These are phyloP conservation scores for Eutrema heterophyllum DNA, from an alignment of 345 rosid species.

Conservation along the genomic window DNA sequence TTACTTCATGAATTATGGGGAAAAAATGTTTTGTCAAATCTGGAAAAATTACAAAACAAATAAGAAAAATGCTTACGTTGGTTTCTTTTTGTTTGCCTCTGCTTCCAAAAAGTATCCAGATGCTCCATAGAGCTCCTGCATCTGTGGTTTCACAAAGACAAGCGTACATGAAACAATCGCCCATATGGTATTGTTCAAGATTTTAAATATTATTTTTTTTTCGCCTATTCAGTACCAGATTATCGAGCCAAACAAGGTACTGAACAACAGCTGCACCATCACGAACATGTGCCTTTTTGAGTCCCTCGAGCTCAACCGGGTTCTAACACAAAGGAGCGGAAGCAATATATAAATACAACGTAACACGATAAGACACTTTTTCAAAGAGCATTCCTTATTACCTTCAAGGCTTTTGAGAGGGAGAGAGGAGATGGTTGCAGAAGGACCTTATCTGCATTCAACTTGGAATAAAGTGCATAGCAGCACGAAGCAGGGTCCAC, in stretches of 20 bases:
- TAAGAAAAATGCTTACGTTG: slow-evolving; percentile 37
- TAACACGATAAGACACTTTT: neutral
- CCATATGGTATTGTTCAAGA: neutral
- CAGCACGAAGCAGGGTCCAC: slow-evolving; percentile 79
- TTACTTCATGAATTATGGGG: neutral
- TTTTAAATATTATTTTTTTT: neutral
- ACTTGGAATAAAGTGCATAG: slow-evolving; percentile 80
- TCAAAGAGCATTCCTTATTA: slow-evolving; percentile 21
- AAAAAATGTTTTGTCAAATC: neutral
- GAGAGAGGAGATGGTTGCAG: slow-evolving; percentile 84
- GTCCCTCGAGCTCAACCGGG: slow-evolving; percentile 82
- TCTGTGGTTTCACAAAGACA: slow-evolving; percentile 40
- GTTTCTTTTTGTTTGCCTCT: slow-evolving; percentile 40
- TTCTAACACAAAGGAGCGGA: slow-evolving; percentile 40
- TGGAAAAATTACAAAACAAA: neutral
- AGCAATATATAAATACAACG: neutral
- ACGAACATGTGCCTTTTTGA: slow-evolving; percentile 81
- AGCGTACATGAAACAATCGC: neutral
- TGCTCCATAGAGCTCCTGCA: slow-evolving; percentile 92
- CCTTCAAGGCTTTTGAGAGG: slow-evolving; percentile 94
- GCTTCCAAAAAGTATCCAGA: slow-evolving; percentile 83
- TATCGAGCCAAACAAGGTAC: slow-evolving; percentile 88
- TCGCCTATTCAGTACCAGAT: slow-evolving; percentile 42
- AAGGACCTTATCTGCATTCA: slow-evolving; percentile 61
- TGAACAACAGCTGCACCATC: slow-evolving; percentile 99